Conservation (phyloP, 2,329 filamentous ascomycete genomes). For the Cercospora beticola region DNA sequence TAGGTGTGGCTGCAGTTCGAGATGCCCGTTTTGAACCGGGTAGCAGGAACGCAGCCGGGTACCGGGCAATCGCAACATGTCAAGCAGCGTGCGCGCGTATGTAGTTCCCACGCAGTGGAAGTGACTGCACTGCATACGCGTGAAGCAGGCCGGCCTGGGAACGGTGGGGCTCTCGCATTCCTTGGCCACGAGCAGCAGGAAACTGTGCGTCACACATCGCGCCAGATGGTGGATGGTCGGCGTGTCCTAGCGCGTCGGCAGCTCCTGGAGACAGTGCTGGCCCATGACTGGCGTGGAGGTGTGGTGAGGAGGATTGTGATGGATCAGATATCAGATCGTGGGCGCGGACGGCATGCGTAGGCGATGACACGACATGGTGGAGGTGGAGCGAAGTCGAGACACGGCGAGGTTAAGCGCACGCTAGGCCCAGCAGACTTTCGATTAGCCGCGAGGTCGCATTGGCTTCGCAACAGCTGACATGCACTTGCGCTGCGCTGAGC, state of each 20-base stretch:
- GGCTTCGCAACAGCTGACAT: constrained; percentile 13
- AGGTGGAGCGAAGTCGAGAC: constrained; percentile 10
- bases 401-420: background rate
- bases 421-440: background rate
- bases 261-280: constrained; percentile 3
- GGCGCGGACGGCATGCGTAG: constrained; percentile 19
- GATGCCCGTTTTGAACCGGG: constrained; percentile 29
- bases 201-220: constrained; percentile 18
- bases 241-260: constrained; percentile 22
- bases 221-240: constrained; percentile 18
- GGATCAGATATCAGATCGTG: constrained; percentile 19
- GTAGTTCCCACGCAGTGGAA: constrained; percentile 11
- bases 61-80: constrained; percentile 28
- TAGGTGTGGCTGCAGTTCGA: constrained; percentile 35
- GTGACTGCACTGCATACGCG: background rate
- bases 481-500: background rate
- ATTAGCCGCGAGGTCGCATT: constrained; percentile 10
- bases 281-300: background rate
- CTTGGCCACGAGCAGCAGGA: constrained; percentile 10
- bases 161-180: background rate
- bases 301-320: constrained; percentile 22
- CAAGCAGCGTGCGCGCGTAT: constrained; percentile 31
- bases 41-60: constrained; percentile 30
- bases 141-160: background rate
- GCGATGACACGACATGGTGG: constrained; percentile 9